These are phyloP conservation scores for Pseudogymnoascus sp. DNA, from an alignment of 2,329 filamentous ascomycete species.

Conservation along the genomic window DNA sequence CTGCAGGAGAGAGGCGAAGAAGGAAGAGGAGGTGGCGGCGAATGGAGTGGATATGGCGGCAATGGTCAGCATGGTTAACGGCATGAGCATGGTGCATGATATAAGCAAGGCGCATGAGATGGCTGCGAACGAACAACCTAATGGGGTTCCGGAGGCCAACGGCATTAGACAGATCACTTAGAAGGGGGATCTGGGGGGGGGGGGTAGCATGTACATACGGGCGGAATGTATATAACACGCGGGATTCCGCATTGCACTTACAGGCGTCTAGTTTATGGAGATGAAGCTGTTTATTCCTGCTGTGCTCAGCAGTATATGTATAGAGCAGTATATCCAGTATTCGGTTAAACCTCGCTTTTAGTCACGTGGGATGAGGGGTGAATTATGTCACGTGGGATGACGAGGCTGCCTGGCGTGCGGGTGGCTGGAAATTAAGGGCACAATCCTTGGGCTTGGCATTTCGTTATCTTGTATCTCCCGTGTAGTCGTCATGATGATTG, in stretches of 20 bases:
- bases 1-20: slow-evolving; percentile 62
- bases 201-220: not conserved
- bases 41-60: slow-evolving; percentile 1
- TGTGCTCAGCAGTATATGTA: not conserved
- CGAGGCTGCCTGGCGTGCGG: not conserved
- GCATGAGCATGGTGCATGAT: not conserved
- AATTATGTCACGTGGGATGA: not conserved
- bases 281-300: not conserved
- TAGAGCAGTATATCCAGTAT: not conserved
- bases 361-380: not conserved
- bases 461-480: not conserved
- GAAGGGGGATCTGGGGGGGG: not conserved
- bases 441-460: not conserved
- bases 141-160: not conserved
- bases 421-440: slow-evolving; percentile 1
- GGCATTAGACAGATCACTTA: not conserved
- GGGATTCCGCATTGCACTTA: slow-evolving; percentile 5
- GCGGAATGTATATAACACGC: slow-evolving; percentile 4
- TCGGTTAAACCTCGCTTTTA: not conserved
- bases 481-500: slow-evolving; percentile 6
- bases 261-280: not conserved
- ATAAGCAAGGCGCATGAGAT: not conserved
- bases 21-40: slow-evolving; percentile 14
- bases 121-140: not conserved
- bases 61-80: not conserved